A percentile compares a stretch with the other conserved stretches of the same genome.
phyloP scores from a whole-genome alignment of 2,329 filamentous ascomycete species.

The Xylaria multiplex region DNA sequence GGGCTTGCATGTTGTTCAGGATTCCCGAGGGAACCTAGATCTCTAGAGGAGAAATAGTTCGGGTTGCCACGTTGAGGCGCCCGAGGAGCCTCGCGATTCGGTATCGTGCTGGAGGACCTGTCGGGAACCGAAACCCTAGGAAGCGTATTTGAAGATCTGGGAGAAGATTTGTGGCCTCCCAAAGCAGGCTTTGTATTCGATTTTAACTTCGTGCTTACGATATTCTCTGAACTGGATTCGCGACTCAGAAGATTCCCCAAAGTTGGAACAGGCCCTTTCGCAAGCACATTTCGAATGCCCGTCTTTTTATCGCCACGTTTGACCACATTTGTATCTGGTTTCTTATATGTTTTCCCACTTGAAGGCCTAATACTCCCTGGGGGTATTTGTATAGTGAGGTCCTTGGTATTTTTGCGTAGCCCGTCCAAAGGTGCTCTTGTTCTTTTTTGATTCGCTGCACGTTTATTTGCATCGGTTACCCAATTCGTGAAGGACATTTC shows the following conservation, averaged over 20 bases:
- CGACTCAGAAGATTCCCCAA: slow-evolving; percentile 62
- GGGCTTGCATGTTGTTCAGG: slow-evolving; percentile 51
- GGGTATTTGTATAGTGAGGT: slow-evolving; percentile 35
- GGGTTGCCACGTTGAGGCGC: slow-evolving; percentile 52
- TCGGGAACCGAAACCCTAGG: slow-evolving; percentile 47
- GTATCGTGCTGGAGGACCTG: slow-evolving; percentile 48
- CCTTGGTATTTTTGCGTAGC: slow-evolving; percentile 39
- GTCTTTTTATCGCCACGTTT: slow-evolving; percentile 56
- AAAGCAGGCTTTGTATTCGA: slow-evolving; percentile 39
- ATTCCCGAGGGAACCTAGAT: slow-evolving; percentile 48
- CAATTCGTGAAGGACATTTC: slow-evolving; percentile 40
- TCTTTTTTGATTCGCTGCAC: slow-evolving; percentile 60
- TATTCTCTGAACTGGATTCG: slow-evolving; percentile 52
- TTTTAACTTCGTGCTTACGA: slow-evolving; percentile 41
- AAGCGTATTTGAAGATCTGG: slow-evolving; percentile 38
- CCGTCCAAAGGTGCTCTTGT: slow-evolving; percentile 52
- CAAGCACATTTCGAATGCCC: slow-evolving; percentile 62
- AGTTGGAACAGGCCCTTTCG: slow-evolving; percentile 58
- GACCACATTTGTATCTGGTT: slow-evolving; percentile 39
- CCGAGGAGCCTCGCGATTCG: slow-evolving; percentile 50
- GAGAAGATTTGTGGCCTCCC: slow-evolving; percentile 42
- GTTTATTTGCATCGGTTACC: slow-evolving; percentile 46
- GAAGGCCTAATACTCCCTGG: slow-evolving; percentile 43
- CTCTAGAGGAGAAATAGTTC: slow-evolving; percentile 54
- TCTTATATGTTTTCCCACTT: slow-evolving; percentile 49